Base-by-base conservation (phyloP, 2,329 filamentous ascomycete genomes). In the Ascochyta viciae-villosae region DNA sequence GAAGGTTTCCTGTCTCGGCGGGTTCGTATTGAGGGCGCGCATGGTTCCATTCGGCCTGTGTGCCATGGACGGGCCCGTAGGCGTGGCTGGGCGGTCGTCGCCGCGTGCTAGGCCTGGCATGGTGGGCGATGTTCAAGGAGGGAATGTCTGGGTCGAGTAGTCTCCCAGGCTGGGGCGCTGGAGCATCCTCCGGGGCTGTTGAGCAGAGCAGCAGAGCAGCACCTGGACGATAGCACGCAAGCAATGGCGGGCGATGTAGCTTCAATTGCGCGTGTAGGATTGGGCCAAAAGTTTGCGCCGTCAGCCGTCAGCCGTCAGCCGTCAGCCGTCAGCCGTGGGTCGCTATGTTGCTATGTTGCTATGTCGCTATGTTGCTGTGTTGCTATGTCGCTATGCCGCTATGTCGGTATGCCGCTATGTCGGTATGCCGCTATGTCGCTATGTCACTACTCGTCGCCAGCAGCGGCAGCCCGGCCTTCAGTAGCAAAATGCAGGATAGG, bases 21-120 rank as follows among this genome's bases (percentile, higher is more conserved):
- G 64, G 35, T 62, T 66, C 39, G 71, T 74, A 47, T 74, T 64
- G 56, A 74, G 70, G 35, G 67, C 53, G 52, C 63, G 68, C 67
- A 73, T 68, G 33, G 58, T 47, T n/a, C 43, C 57, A 46, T 51
- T 63, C 13, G 62, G 44, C 46, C 67, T 71, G 52, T 61, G 60
- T 38, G 64, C 59, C 37, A 62, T 64, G 46, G 65, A 60, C 34
- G 65, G 58, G 37, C 62, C 68, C 19, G 69, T 70, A n/a, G 73
- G 73, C 38, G 73, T 75, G 33, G 64, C 54, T 29, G 70, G 70
- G 24, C 67, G 67, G 29, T 57, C 58, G 27, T 64, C 60, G 46
- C 70, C 56, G 50, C 55, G 61, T 12, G 59, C 45, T 49, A 60
- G 64, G 57, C 67, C 63, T 31, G 64, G 63, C 72, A 73, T 73